Conservation (phyloP, 441 rosid genomes). For the Populus tomentosa region DNA sequence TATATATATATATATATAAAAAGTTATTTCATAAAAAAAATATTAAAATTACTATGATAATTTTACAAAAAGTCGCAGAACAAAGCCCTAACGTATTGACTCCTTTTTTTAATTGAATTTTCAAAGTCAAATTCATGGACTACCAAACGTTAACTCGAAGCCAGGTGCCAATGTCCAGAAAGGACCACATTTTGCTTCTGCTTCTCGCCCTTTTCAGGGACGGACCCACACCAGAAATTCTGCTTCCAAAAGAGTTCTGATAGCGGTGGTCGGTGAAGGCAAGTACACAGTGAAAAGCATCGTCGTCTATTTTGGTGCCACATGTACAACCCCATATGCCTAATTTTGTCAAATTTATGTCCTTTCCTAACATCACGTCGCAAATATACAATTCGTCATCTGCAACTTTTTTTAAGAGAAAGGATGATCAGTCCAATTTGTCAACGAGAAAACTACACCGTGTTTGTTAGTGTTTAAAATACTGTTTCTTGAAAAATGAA, state of each 20-base stretch:
- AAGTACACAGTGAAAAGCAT: neutral
- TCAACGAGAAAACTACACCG: neutral
- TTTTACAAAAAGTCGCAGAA: too few species aligned
- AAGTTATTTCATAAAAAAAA: too few species aligned
- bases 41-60: too few species aligned
- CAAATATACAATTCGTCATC: neutral
- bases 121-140: slow-evolving; percentile 5
- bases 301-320: neutral
- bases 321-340: neutral
- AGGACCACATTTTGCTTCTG: neutral
- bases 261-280: neutral
- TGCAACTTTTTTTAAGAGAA: neutral
- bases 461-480: too few species aligned
- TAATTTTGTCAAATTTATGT: neutral
- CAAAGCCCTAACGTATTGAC: slow-evolving; percentile 6
- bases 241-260: neutral
- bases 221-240: neutral
- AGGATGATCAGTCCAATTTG: neutral
- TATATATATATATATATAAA: too few species aligned
- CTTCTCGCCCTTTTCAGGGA: neutral
- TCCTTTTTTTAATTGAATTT: slow-evolving; percentile 2
- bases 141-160: neutral
- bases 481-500: too few species aligned
- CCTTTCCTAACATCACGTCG: neutral
- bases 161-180: neutral